These are phyloP conservation scores for Manihot esculenta DNA, from an alignment of 441 rosid genomes.

Conservation along the genomic window DNA sequence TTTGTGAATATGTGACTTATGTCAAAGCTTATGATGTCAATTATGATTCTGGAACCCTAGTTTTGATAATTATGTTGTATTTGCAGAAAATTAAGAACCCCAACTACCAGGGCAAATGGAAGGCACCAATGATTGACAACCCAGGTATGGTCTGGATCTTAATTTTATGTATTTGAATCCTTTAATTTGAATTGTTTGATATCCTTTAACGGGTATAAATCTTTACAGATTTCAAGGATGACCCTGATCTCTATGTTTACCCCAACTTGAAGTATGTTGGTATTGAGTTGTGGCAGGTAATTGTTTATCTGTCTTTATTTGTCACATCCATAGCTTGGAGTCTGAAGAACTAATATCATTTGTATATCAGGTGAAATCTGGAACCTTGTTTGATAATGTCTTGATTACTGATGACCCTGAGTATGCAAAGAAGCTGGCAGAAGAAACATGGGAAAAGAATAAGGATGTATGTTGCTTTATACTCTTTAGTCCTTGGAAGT, in stretches of 20 bases:
- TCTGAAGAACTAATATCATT: conserved; percentile 1
- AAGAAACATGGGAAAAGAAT: conserved; percentile 91
- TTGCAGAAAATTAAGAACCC: conserved; percentile 93
- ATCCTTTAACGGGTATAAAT: not conserved
- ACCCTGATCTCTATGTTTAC: conserved; percentile 78
- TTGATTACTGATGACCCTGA: conserved; percentile 70
- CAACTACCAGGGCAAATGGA: conserved; percentile 93
- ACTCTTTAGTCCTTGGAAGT: not conserved
- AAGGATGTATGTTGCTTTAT: conserved; percentile 63
- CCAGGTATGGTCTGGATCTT: conserved; percentile 53
- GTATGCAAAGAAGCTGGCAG: conserved; percentile 76
- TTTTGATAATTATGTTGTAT: not conserved
- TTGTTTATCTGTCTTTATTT: not conserved
- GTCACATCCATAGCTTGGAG: not conserved
- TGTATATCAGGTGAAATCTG: conserved; percentile 77
- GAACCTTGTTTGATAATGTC: conserved; percentile 86
- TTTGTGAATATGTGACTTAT: conserved; percentile 31
- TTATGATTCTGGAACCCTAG: not conserved
- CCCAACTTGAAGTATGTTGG: conserved; percentile 89
- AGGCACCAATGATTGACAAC: conserved; percentile 92
- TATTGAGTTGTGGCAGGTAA: conserved; percentile 95
- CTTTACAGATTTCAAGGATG: conserved; percentile 83
- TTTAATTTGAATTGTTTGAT: not conserved
- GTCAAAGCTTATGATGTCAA: not conserved
- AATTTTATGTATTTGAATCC: not conserved